A percentile compares a stretch with the other conserved stretches of the same genome.
Conservation (phyloP, 75 land plant genomes). For the Selaginella moellendorffii region DNA sequence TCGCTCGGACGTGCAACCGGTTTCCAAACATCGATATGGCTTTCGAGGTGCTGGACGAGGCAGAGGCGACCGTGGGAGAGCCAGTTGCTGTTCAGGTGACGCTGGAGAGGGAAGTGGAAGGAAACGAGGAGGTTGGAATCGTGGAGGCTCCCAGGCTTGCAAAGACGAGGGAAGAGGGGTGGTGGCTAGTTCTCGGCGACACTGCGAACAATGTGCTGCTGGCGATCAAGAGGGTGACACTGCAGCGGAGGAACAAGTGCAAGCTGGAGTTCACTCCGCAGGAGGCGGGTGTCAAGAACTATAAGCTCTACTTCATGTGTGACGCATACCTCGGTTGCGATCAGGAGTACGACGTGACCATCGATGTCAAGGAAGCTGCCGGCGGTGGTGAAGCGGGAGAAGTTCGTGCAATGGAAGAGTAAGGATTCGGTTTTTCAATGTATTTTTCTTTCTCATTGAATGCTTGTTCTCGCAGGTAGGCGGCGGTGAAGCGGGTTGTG, state of each 20-base stretch:
- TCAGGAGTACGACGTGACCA: conserved; percentile 65
- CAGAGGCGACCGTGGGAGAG: conserved; percentile 55
- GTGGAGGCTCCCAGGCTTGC: conserved; percentile 84
- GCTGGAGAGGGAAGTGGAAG: conserved; percentile 72
- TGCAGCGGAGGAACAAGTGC: conserved; percentile 52
- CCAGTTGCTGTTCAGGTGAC: conserved; percentile 51
- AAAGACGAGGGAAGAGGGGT: conserved; percentile 82
- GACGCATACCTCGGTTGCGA: conserved; percentile 94
- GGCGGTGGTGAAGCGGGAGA: too few relatives aligned
- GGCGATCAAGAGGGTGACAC: conserved; percentile 65
- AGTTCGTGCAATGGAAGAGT: not conserved
- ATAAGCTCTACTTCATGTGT: conserved; percentile 83
- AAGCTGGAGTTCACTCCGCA: conserved; percentile 61
- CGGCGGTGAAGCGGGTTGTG: too few relatives aligned
- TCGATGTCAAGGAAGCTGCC: conserved; percentile 57
- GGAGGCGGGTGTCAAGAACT: conserved; percentile 61
- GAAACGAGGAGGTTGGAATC: conserved; percentile 66
- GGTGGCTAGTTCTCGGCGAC: conserved; percentile 96
- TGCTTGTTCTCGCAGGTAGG: too few relatives aligned
- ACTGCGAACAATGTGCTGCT: conserved; percentile 51
- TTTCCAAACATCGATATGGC: conserved; percentile 79
- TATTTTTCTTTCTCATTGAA: too few relatives aligned
- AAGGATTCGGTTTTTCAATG: too few relatives aligned
- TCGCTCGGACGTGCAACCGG: conserved; percentile 69
- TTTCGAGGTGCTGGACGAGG: conserved; percentile 55